phyloP scores from a whole-genome alignment of 805 yeast genomes.

The Blastobotrys terrestris region DNA sequence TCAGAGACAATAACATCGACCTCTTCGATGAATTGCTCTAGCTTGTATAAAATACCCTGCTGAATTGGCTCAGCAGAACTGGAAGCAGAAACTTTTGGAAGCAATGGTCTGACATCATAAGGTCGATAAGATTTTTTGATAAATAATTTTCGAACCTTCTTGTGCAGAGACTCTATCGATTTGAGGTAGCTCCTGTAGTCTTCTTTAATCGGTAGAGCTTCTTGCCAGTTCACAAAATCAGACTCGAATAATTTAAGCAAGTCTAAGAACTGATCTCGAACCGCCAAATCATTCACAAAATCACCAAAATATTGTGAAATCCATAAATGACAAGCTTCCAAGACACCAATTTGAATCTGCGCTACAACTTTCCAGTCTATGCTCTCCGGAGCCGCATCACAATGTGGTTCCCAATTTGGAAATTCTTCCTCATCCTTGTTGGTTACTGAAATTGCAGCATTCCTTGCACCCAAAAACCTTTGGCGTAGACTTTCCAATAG shows the following conservation, averaged over 20 bases:
- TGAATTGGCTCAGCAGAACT: constrained; percentile 16
- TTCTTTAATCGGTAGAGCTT: constrained; percentile 10
- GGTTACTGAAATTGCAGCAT: constrained; percentile 52
- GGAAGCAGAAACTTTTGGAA: constrained; percentile 20
- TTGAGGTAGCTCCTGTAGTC: constrained; percentile 22
- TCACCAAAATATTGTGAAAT: constrained; percentile 68
- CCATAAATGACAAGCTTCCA: constrained; percentile 68
- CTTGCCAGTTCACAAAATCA: constrained; percentile 40
- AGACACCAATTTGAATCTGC: constrained; percentile 73
- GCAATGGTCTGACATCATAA: constrained; percentile 23
- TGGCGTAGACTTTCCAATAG: constrained; percentile 47
- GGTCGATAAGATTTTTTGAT: constrained; percentile 30
- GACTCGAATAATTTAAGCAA: constrained; percentile 61
- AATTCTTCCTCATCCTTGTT: constrained; percentile 18
- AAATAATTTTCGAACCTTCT: constrained; percentile 59
- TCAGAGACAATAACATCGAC: constrained; percentile 57
- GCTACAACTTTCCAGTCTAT: constrained; percentile 63
- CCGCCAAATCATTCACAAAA: constrained; percentile 60
- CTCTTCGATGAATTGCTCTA: constrained; percentile 52
- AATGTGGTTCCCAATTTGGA: constrained; percentile 23
- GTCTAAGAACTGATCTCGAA: constrained; percentile 55
- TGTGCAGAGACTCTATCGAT: constrained; percentile 41
- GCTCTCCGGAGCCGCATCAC: constrained; percentile 30
- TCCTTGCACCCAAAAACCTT: constrained; percentile 55
- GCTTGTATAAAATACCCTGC: constrained; percentile 8